Base-by-base conservation (phyloP, 345 rosid genomes). In the Lumnitzera littorea region DNA sequence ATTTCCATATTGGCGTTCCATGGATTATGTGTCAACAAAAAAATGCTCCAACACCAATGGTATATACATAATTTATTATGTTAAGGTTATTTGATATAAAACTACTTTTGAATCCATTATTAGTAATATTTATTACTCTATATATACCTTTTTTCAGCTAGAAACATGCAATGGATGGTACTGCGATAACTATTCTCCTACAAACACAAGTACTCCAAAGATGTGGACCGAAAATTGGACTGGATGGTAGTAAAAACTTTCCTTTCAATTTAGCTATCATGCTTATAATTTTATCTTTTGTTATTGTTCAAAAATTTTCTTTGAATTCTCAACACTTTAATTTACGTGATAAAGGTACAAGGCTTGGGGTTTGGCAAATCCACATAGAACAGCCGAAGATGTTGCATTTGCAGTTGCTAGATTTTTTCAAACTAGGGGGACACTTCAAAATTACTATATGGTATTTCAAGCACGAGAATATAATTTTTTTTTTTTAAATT, bases 211-310 rank as follows among this genome's bases (percentile, higher is more conserved):
- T 23, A 74, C 57, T 13, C 85, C 85, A 4, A 80, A 77, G 57
- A 69, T 71, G 57, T 80, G 81, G 79, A 80, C 84, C 12, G 81
- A 80, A 61, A 77, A 74, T 16, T 80, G 76, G 82, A 70, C 62
- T 0, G 82, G 82, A 23, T 81, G 78, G 84, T 77, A 16, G 15
- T 62, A 36, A 11, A 43, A 15, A 20, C 1, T 15, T 24, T 15
- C 2, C 16, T 14, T 15, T 24, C 7, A 36, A 9, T 36, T 36
- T 36, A 9, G 11, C 23, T 14, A n/a, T 7, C 4, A 9, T 0
- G 56, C 27, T 12, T 54, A n/a, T 8, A 4, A 23, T 48, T 1
- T 1, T 55, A 55, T 15, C 47, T 12, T 2, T 10, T 9, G n/a
- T 4, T 14, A 7, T 56, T 24, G 2, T 9, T 50, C 11, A 15